A percentile compares a stretch with the other conserved stretches of the same genome.
Conservation (phyloP, 495 filamentous ascomycete species). For the Aspergillus bertholletiae region DNA sequence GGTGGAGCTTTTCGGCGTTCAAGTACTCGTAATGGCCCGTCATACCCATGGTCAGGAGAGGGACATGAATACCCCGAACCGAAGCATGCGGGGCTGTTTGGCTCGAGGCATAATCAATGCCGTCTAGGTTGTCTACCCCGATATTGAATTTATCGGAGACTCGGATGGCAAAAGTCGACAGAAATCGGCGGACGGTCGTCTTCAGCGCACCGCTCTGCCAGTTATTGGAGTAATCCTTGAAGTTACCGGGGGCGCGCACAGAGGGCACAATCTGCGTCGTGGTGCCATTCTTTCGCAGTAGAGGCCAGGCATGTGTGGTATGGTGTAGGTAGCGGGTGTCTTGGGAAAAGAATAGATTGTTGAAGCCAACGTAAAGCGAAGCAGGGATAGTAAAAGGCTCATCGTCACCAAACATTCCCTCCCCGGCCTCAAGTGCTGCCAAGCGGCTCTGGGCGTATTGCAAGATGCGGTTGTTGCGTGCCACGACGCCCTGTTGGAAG, state of each 20-base stretch:
- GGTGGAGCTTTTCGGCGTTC: conserved; percentile 13
- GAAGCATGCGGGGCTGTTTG: conserved; percentile 2
- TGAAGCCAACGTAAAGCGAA: conserved; percentile 4
- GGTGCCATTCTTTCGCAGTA: conserved; percentile 8
- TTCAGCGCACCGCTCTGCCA: conserved; percentile 6
- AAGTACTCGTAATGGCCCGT: conserved; percentile 15
- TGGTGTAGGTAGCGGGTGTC: conserved; percentile 7
- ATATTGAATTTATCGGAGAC: conserved; percentile 2
- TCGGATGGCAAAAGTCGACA: conserved; percentile 6
- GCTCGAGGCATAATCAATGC: conserved; percentile 8
- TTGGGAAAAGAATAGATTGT: conserved; percentile 10
- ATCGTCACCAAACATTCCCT: conserved; percentile 7
- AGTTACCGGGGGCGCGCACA: conserved; percentile 2
- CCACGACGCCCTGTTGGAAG: conserved; percentile 4
- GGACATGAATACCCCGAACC: conserved; percentile 3
- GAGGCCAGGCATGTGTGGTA: conserved; percentile 8
- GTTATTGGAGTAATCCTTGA: background rate
- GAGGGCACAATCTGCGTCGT: conserved; percentile 9
- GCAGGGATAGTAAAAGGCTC: conserved; percentile 6
- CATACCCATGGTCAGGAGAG: conserved; percentile 14
- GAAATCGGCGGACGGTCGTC: conserved; percentile 10
- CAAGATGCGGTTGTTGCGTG: conserved; percentile 11
- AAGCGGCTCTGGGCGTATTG: conserved; percentile 1
- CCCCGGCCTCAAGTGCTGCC: background rate
- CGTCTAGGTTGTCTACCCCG: background rate